These are phyloP conservation scores for Stylosanthes scabra DNA, from an alignment of 331 rosid species.

Conservation along the genomic window DNA sequence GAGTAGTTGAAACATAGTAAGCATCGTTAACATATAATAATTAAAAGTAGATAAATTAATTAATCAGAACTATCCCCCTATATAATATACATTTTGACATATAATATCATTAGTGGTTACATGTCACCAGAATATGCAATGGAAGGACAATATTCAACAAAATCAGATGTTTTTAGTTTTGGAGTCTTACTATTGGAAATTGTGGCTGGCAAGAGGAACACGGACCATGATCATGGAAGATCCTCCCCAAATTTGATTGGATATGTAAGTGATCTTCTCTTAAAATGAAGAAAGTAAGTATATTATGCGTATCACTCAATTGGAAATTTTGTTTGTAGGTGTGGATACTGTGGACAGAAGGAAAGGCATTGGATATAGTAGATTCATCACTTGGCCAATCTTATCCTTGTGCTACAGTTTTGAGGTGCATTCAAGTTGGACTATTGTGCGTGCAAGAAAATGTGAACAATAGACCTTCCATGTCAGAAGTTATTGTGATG, in stretches of 20 bases:
- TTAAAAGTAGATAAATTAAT: not conserved
- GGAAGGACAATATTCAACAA: conserved; percentile 52
- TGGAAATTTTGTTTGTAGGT: conserved; percentile 40
- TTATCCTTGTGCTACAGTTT: conserved; percentile 19
- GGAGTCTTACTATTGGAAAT: conserved; percentile 64
- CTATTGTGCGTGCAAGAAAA: conserved; percentile 45
- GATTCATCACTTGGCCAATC: conserved; percentile 41
- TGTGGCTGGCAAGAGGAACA: conserved; percentile 55
- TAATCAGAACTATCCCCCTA: not conserved
- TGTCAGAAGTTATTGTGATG: conserved; percentile 57
- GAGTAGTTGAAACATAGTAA: conserved; percentile 67
- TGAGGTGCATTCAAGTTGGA: conserved; percentile 46
- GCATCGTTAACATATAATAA: conserved; percentile 17
- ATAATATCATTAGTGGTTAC: conserved; percentile 54
- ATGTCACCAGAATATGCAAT: conserved; percentile 71
- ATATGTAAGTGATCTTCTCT: conserved; percentile 46
- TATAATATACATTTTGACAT: not conserved
- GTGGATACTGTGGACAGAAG: conserved; percentile 61
- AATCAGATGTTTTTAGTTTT: conserved; percentile 66
- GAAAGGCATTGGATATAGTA: conserved; percentile 42
- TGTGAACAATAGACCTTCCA: conserved; percentile 50
- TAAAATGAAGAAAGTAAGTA: not conserved
- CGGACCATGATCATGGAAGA: conserved; percentile 10
- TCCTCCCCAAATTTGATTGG: conserved; percentile 56
- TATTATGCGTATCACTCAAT: not conserved